These are phyloP conservation scores for Saitoella complicata DNA, from an alignment of 805 yeast species.

Conservation along the genomic window DNA sequence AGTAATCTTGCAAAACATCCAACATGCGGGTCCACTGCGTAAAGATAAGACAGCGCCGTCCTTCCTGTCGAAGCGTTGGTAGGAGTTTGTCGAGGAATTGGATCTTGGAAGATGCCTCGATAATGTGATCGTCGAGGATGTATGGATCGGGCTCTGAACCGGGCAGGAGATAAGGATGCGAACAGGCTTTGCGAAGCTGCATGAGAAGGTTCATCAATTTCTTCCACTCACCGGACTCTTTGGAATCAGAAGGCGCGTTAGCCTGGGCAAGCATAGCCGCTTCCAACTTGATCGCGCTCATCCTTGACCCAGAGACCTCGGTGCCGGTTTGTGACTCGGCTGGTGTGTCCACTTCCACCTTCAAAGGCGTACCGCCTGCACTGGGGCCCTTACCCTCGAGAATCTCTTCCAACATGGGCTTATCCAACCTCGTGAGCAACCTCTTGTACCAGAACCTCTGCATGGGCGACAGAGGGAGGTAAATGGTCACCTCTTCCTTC, in stretches of 20 bases:
- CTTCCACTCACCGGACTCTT: slow-evolving; percentile 84
- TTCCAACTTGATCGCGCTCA: slow-evolving; percentile 83
- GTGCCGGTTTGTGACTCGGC: slow-evolving; percentile 76
- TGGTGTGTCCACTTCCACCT: no score
- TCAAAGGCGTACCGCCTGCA: no score
- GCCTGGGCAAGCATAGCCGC: slow-evolving; percentile 99
- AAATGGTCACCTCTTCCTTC: slow-evolving; percentile 1
- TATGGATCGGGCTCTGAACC: no score
- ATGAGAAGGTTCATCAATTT: background rate
- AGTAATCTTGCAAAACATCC: slow-evolving; percentile 3
- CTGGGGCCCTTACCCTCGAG: background rate
- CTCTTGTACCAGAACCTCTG: slow-evolving; percentile 2
- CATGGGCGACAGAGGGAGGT: slow-evolving; percentile 1
- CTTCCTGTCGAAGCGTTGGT: background rate
- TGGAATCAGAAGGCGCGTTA: slow-evolving; percentile 84
- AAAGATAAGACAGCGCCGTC: slow-evolving; percentile 1
- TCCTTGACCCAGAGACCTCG: slow-evolving; percentile 81
- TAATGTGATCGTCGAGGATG: no score
- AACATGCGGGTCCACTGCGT: slow-evolving; percentile 2
- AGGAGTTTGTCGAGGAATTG: slow-evolving; percentile 1
- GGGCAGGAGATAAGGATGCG: slow-evolving; percentile 1
- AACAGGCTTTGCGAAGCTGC: slow-evolving; percentile 3
- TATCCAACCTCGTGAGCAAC: slow-evolving; percentile 1
- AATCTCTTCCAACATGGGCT: background rate
- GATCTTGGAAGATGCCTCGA: background rate